These are phyloP conservation scores for Neurospora hispaniola DNA, from an alignment of 495 filamentous ascomycete genomes.

Conservation along the genomic window DNA sequence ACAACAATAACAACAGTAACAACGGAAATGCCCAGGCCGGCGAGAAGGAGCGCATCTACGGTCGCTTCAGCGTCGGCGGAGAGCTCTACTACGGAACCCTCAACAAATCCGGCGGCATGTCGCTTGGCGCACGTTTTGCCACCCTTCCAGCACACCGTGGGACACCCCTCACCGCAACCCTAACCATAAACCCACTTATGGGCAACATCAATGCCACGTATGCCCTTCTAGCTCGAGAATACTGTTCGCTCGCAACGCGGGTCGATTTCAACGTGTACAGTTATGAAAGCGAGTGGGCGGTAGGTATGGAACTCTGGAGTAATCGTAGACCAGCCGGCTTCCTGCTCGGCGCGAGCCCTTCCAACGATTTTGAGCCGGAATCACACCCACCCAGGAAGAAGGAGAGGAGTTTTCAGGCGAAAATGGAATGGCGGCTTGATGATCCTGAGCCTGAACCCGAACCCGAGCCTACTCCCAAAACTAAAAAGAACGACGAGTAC, in stretches of 20 bases:
- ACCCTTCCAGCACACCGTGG: constrained; percentile 81
- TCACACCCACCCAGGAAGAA: constrained; percentile 16
- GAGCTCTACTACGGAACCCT: constrained; percentile 90
- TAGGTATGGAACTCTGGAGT: constrained; percentile 87
- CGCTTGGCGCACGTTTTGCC: constrained; percentile 71
- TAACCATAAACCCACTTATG: constrained; percentile 86
- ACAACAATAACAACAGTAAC: constrained; percentile 2
- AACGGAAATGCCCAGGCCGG: constrained; percentile 5
- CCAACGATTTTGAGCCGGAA: constrained; percentile 12
- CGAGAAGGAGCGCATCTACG: constrained; percentile 44
- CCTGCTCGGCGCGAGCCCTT: constrained; percentile 26
- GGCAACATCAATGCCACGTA: constrained; percentile 85
- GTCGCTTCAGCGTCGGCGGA: constrained; percentile 70
- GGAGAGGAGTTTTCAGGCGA: constrained; percentile 43
- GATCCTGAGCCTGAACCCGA: constrained; percentile 19
- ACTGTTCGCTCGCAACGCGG: constrained; percentile 73
- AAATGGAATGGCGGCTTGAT: constrained; percentile 45
- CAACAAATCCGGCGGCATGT: constrained; percentile 78
- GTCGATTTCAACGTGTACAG: constrained; percentile 98
- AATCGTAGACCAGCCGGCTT: constrained; percentile 33
- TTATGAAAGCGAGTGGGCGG: constrained; percentile 86
- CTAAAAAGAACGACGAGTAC: constrained; percentile 45
- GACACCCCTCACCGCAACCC: constrained; percentile 81
- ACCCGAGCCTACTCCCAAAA: constrained; percentile 1
- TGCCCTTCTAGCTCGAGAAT: constrained; percentile 70